A percentile compares a stretch with the other conserved stretches of the same genome.
Conservation (phyloP, 768 basidiomycete genomes). For the Leucogyrophana mollusca region DNA sequence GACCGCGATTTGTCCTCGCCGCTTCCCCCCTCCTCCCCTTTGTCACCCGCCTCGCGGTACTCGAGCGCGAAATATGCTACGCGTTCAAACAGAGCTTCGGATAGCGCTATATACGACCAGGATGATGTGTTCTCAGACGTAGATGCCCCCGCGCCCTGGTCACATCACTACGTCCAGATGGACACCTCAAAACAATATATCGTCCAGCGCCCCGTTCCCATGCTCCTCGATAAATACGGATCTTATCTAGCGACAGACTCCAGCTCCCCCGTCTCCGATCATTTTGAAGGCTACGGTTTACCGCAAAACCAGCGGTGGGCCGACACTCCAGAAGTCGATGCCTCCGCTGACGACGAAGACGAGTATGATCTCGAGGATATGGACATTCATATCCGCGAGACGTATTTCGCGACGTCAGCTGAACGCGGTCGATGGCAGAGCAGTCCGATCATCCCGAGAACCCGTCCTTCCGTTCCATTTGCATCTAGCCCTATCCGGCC, state of each 20-base stretch:
- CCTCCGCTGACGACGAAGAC: slow-evolving; percentile 9
- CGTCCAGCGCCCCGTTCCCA: slow-evolving; percentile 14
- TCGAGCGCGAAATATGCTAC: slow-evolving; percentile 3
- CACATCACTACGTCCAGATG: slow-evolving; percentile 1
- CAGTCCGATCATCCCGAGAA: slow-evolving; percentile 40
- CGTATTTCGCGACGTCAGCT: slow-evolving; percentile 54
- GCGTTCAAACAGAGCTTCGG: slow-evolving; percentile 7
- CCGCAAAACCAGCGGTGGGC: not conserved
- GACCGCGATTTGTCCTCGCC: slow-evolving; percentile 13
- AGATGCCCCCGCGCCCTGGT: slow-evolving; percentile 2
- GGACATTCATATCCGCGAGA: slow-evolving; percentile 39
- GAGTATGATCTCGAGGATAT: slow-evolving; percentile 32
- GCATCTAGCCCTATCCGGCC: slow-evolving; percentile 19
- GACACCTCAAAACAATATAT: not conserved
- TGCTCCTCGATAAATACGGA: slow-evolving; percentile 3
- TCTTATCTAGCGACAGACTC: not conserved
- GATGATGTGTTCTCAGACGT: not conserved
- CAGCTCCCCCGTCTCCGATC: not conserved
- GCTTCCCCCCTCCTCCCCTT: slow-evolving; percentile 17
- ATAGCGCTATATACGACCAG: not conserved
- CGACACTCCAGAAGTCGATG: not conserved
- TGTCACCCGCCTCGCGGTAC: slow-evolving; percentile 12
- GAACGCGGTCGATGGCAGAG: slow-evolving; percentile 61
- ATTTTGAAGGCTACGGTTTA: not conserved
- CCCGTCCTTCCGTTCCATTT: slow-evolving; percentile 9